Base-by-base conservation (phyloP, 140 eudicot genomes). In the Senecio squalidus region DNA sequence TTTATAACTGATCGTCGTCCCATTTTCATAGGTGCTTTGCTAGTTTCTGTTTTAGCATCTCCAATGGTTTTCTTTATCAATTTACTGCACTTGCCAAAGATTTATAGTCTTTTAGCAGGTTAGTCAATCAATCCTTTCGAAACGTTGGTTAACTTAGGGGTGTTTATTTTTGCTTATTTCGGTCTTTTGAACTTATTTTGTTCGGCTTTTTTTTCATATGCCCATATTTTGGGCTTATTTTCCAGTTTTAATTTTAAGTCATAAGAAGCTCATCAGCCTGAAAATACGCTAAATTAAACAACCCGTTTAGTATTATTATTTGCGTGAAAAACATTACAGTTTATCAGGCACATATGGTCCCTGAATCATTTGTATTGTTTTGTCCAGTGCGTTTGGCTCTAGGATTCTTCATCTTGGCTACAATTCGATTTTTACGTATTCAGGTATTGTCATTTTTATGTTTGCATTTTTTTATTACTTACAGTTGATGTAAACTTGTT, bases 91-190 rank as follows among this genome's bases (percentile, higher is more conserved):
- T 75, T 88, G 69, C 95, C 96, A 24, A 93, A 93, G 79, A 60
- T 84, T 51, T 93, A 76, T 61, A 68, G 94, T 74, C 95, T 93
- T 57, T 68, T 69, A 55, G 89, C 92, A 76, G 98, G 98, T 92
- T 43, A 56, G 78, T 44, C n/a, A 27, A n/a, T n/a, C n/a, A n/a
- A n/a, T n/a, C n/a, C n/a, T n/a, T n/a, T n/a, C n/a, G n/a, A n/a
- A n/a, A n/a, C n/a, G n/a, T n/a, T n/a, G n/a, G n/a, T n/a, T n/a
- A n/a, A n/a, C n/a, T n/a, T n/a, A n/a, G n/a, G n/a, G n/a, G n/a
- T n/a, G n/a, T n/a, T n/a, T n/a, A n/a, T n/a, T n/a, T n/a, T n/a
- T n/a, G n/a, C n/a, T n/a, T n/a, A n/a, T n/a, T n/a, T n/a, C n/a
- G n/a, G n/a, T n/a, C n/a, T n/a, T n/a, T n/a, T n/a, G n/a, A n/a